phyloP scores from a whole-genome alignment of 1,139 yeast genomes.

The Hyphopichia fennica region DNA sequence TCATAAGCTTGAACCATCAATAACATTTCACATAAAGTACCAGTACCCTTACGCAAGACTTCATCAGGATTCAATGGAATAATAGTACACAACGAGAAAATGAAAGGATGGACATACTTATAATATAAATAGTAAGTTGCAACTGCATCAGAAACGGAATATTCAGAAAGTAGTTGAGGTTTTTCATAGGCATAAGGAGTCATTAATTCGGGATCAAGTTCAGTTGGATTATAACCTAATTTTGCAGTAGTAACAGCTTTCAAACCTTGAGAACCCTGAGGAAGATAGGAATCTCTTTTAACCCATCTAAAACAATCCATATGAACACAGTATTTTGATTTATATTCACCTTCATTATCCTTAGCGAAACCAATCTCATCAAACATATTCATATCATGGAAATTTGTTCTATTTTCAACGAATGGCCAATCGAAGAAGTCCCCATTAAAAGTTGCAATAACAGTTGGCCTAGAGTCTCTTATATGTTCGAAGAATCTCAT shows the following conservation, averaged over 20 bases:
- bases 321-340: conserved; percentile 89
- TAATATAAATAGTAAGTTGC: conserved; percentile 95
- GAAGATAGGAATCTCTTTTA: conserved; percentile 95
- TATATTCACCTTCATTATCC: conserved; percentile 89
- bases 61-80: conserved; percentile 97
- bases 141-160: conserved; percentile 98
- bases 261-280: conserved; percentile 98
- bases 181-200: conserved; percentile 94
- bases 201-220: conserved; percentile 96
- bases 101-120: conserved; percentile 96
- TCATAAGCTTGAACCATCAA: conserved; percentile 95
- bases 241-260: conserved; percentile 97
- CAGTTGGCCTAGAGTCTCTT: conserved; percentile 85
- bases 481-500: conserved; percentile 86
- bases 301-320: conserved; percentile 99
- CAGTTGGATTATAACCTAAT: conserved; percentile 94
- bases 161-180: conserved; percentile 91
- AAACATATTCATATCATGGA: conserved; percentile 85
- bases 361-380: conserved; percentile 93
- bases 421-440: conserved; percentile 99
- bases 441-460: conserved; percentile 96
- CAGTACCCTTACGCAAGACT: conserved; percentile 94
- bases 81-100: conserved; percentile 92
- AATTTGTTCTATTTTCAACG: conserved; percentile 81
- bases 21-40: conserved; percentile 97